Conservation (phyloP, 306 rosid species). For the Vigna nakashimae region DNA sequence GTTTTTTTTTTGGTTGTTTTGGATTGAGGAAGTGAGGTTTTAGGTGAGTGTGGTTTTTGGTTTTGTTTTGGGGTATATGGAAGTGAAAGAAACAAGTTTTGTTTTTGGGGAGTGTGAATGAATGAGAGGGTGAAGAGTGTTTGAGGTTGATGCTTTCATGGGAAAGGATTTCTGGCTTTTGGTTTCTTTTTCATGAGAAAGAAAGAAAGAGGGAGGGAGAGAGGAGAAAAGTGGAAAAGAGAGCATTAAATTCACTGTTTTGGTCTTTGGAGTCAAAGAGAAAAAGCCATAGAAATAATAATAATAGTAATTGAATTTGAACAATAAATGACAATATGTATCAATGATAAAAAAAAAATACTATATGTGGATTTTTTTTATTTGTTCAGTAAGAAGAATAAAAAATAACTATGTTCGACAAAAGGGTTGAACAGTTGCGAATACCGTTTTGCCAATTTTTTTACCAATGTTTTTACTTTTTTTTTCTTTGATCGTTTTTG, state of each 20-base stretch:
- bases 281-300: background rate
- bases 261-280: constrained; percentile 18
- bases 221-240: background rate
- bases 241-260: constrained; percentile 33
- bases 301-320: too few species aligned
- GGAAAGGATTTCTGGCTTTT: constrained; percentile 39
- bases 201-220: constrained; percentile 22
- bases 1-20: background rate
- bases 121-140: constrained; percentile 29
- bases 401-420: too few species aligned
- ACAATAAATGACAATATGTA: too few species aligned
- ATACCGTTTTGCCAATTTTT: too few species aligned
- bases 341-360: too few species aligned
- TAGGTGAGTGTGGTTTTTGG: background rate
- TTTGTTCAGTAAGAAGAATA: too few species aligned
- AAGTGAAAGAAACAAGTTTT: constrained; percentile 1
- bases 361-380: too few species aligned
- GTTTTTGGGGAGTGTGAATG: background rate
- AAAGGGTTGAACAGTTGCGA: too few species aligned
- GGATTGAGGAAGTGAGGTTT: background rate
- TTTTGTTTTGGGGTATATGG: background rate
- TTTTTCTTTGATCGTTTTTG: too few species aligned
- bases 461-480: too few species aligned
- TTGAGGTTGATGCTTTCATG: constrained; percentile 38
- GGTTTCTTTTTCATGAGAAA: constrained; percentile 32